Conservation (phyloP, 768 basidiomycete species). For the Termitomyces eurrhizus region DNA sequence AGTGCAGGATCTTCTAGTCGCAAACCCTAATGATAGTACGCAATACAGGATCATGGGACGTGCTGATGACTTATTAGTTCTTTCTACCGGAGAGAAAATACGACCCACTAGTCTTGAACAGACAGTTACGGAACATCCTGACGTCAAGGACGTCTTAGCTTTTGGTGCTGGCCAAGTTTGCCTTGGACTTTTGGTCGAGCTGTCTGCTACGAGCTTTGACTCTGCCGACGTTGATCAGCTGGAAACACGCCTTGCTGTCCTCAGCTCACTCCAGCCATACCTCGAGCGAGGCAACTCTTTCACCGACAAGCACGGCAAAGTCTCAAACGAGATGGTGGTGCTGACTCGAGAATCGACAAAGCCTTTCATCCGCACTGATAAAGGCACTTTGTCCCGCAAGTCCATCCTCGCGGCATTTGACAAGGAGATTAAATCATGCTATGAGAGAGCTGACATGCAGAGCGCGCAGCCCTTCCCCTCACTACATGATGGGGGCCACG, state of each 20-base stretch:
- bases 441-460: conserved; percentile 23
- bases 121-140: conserved; percentile 30
- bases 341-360: conserved; percentile 27
- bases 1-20: conserved; percentile 34
- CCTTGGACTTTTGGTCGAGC: conserved; percentile 35
- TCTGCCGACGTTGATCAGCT: conserved; percentile 14
- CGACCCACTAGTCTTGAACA: conserved; percentile 29
- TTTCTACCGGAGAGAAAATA: conserved; percentile 41
- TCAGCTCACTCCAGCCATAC: conserved; percentile 24
- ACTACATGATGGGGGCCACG: conserved; percentile 17
- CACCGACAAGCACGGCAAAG: conserved; percentile 33
- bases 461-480: conserved; percentile 22
- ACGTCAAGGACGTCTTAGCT: conserved; percentile 32
- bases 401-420: conserved; percentile 27
- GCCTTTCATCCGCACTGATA: conserved; percentile 32
- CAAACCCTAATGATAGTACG: conserved; percentile 25
- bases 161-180: conserved; percentile 32
- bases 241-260: conserved; percentile 16
- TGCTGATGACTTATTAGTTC: conserved; percentile 37
- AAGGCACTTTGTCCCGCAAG: conserved; percentile 33
- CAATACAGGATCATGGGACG: conserved; percentile 35
- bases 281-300: conserved; percentile 31
- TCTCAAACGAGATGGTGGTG: conserved; percentile 35
- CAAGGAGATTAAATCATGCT: conserved; percentile 29
- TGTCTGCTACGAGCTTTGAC: conserved; percentile 15